phyloP scores from a whole-genome alignment of 2,329 filamentous ascomycete species.

The Ophiostoma sp. region DNA sequence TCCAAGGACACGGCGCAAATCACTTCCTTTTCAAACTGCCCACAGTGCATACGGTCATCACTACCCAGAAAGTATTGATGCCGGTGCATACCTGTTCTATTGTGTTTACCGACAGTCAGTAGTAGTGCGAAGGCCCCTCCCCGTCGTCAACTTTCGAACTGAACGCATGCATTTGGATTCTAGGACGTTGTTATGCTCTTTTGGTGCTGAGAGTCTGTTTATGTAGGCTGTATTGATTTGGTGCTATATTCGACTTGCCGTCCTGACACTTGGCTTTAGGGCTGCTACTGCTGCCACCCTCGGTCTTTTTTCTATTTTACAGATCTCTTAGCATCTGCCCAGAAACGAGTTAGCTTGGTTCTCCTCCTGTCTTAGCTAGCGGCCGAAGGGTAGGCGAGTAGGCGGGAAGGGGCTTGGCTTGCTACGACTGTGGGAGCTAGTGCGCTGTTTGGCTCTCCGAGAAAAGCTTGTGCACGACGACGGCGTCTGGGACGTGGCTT shows the following conservation, averaged over 20 bases:
- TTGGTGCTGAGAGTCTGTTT: no score
- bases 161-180: no score
- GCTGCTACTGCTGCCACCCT: background rate
- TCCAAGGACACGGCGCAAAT: background rate
- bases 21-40: background rate
- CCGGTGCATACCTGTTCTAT: background rate
- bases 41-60: background rate
- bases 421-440: background rate
- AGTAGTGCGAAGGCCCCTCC: background rate
- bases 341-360: background rate
- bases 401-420: background rate
- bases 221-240: no score
- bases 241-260: background rate
- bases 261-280: background rate
- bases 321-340: slow-evolving; percentile 7
- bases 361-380: background rate
- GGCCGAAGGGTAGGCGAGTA: no score
- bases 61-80: no score
- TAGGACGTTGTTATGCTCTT: background rate
- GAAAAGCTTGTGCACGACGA: background rate
- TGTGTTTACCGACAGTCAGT: background rate
- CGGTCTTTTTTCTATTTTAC: background rate
- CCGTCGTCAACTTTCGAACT: background rate
- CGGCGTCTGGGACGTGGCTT: background rate
- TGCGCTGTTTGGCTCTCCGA: background rate